Percentiles rank a stretch among this genome's conserved stretches.
phyloP scores from a whole-genome alignment of 2,329 filamentous ascomycete genomes.

The Chaetomium sp. region DNA sequence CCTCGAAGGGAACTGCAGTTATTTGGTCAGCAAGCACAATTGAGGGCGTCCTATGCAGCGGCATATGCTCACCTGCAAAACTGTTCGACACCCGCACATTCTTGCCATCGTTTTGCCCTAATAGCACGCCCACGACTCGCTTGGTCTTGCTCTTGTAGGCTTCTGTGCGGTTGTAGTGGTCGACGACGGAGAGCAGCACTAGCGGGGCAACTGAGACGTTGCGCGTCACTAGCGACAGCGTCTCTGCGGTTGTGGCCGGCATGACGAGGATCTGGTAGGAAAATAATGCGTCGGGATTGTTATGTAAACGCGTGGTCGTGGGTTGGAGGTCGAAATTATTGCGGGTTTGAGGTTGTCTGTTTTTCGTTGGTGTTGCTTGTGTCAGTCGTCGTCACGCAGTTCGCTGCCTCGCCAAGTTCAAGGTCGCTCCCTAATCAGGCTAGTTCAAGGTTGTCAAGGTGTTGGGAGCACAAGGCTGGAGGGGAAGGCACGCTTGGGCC shows the following conservation, averaged over 20 bases:
- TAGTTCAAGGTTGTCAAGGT: constrained; percentile 27
- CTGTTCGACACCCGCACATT: constrained; percentile 98
- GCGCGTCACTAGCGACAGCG: constrained; percentile 88
- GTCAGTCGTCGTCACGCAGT: constrained; percentile 35
- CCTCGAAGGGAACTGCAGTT: constrained; percentile 80
- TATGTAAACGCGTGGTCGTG: constrained; percentile 9
- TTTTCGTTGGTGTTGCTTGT: constrained; percentile 23
- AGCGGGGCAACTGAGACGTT: constrained; percentile 97
- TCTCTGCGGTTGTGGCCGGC: constrained; percentile 96
- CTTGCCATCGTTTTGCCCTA: constrained; percentile 95
- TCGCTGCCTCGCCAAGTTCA: constrained; percentile 35
- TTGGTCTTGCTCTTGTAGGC: constrained; percentile 81
- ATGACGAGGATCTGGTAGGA: constrained; percentile 52
- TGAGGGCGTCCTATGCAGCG: constrained; percentile 21
- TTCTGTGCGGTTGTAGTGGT: constrained; percentile 93
- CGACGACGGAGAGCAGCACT: constrained; percentile 95
- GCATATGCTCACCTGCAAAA: constrained; percentile 73
- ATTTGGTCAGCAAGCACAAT: constrained; percentile 24
- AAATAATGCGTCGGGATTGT: constrained; percentile 1
- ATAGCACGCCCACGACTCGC: constrained; percentile 89
- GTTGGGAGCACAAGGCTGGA: constrained; percentile 21
- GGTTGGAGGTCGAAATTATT: constrained; percentile 17
- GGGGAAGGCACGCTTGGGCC: constrained; percentile 15
- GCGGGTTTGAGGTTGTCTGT: constrained; percentile 13
- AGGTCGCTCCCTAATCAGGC: constrained; percentile 34